Evolutionary conservation across 164 flowering plant species (phyloP).

Genomic region (Euptelea pleiosperma): DNA sequence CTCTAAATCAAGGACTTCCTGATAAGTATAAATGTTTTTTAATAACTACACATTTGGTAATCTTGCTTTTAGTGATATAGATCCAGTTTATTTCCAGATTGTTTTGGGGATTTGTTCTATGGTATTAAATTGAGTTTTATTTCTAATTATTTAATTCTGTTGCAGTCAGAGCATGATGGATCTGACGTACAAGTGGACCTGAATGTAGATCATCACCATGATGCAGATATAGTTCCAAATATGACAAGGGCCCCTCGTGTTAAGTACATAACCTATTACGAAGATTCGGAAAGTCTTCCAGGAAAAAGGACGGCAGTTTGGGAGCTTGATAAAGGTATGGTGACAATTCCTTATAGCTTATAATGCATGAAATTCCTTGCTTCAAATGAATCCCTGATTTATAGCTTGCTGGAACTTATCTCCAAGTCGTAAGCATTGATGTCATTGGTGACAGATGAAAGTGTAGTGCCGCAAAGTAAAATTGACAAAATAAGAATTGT

Average conservation of each 20-base stretch:
- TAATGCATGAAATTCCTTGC: neutral
- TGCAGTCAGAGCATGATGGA: conserved; percentile 95
- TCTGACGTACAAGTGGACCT: conserved; percentile 79
- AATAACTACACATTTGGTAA: neutral
- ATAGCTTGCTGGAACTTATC: neutral
- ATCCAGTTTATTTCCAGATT: neutral
- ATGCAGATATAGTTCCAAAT: conserved; percentile 73
- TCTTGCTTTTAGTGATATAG: neutral
- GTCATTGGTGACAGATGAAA: no score
- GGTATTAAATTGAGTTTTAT: neutral
- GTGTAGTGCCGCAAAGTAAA: no score
- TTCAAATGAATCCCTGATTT: neutral
- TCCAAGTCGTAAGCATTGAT: no score
- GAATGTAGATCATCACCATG: conserved; percentile 69
- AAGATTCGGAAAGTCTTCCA: conserved; percentile 91
- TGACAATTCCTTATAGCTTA: neutral
- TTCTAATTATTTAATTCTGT: neutral
- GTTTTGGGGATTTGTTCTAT: neutral
- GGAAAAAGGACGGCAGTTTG: conserved; percentile 94
- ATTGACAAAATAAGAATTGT: no score
- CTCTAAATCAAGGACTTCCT: no score
- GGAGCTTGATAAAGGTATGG: conserved; percentile 85
- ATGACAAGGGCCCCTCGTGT: conserved; percentile 80
- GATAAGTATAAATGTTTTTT: no score
- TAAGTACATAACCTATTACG: conserved; percentile 89